Evolutionary conservation across 768 basidiomycete genomes (phyloP).

Genomic region (Hemileccinum impolitum): DNA sequence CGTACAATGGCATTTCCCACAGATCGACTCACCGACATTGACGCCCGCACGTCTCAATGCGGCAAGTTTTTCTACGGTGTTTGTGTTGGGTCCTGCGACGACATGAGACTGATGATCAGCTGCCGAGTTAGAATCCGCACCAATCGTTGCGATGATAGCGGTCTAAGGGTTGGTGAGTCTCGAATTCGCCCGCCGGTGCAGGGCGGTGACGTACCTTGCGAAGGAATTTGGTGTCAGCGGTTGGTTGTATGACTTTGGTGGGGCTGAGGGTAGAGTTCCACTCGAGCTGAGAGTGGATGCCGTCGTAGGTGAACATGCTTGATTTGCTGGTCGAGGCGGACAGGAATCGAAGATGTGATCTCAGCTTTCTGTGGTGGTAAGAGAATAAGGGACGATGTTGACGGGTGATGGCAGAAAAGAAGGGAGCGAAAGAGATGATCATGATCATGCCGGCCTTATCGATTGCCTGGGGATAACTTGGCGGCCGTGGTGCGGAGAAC

Average conservation of each 20-base stretch:
- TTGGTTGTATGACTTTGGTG: slow-evolving; percentile 63
- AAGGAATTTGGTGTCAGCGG: slow-evolving; percentile 76
- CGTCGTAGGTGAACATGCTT: slow-evolving; percentile 53
- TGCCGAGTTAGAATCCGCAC: slow-evolving; percentile 39
- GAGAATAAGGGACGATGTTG: slow-evolving; percentile 8
- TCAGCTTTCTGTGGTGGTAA: slow-evolving; percentile 6
- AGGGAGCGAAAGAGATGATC: slow-evolving; percentile 4
- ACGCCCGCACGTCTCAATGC: slow-evolving; percentile 89
- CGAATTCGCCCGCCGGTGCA: neutral
- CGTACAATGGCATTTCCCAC: neutral
- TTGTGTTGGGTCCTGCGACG: slow-evolving; percentile 83
- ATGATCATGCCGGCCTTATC: slow-evolving; percentile 15
- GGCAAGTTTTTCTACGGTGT: slow-evolving; percentile 82
- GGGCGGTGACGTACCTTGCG: slow-evolving; percentile 69
- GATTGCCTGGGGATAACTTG: slow-evolving; percentile 10
- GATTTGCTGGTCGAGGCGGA: slow-evolving; percentile 8
- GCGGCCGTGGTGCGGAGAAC: slow-evolving; percentile 7
- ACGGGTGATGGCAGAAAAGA: slow-evolving; percentile 16
- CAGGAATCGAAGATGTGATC: slow-evolving; percentile 8
- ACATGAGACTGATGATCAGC: slow-evolving; percentile 4
- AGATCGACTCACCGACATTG: slow-evolving; percentile 79
- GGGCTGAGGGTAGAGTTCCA: slow-evolving; percentile 88
- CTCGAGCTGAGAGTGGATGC: slow-evolving; percentile 80
- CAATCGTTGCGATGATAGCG: slow-evolving; percentile 97
- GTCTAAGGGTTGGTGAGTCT: slow-evolving; percentile 52